Evolutionary conservation across 208 protist species (phyloP), one percentile per base, ranked within the genome.

Genomic region (Crithidia sp.): DNA sequence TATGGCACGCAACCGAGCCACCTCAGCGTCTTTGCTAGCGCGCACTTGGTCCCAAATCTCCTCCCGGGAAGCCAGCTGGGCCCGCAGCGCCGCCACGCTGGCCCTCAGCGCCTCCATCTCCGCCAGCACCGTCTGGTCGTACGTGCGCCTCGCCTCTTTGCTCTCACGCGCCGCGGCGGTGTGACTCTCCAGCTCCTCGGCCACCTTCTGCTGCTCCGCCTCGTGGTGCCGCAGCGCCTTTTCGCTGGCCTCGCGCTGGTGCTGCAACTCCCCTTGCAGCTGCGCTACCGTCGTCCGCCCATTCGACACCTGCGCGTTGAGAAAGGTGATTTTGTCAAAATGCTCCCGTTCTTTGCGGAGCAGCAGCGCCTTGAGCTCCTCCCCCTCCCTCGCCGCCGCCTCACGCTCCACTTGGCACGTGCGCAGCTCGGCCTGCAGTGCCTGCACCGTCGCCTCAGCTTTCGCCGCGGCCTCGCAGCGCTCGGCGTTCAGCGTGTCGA

Each of bases 301-400:
- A 60, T 97, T 95, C 17, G 86, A 76, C 12, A 96, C 78, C 82
- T 97, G 93, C 12, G 93, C 93, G 71, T 95, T 95, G 47, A 97
- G 72, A 76, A 94, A 94, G 10, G 91, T 95, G 14, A 96, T 81
- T 60, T 94, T 89, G 60, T 96, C 93, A 65, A 92, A 95, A 72
- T 95, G 84, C 53, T 94, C 90, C 10, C 85, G 66, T 45, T 95
- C 88, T 43, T 88, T 92, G 4, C 82, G 80, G 13, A 83, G 73
- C 58, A 96, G 67, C 19, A 93, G 67, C 16, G 60, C 47, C 77
- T 91, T 88, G 59, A 97, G 16, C 53, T 95, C 89, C 12, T 82
- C 76, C 59, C 83, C 82, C 55, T 90, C 82, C 73, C 81, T 91
- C 72, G 92, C 61, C 37, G 81, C 61, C 9, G 81, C 71, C 65